Base-by-base conservation (phyloP, 1,284 basidiomycete genomes). In the Apiotrichum sp. region DNA sequence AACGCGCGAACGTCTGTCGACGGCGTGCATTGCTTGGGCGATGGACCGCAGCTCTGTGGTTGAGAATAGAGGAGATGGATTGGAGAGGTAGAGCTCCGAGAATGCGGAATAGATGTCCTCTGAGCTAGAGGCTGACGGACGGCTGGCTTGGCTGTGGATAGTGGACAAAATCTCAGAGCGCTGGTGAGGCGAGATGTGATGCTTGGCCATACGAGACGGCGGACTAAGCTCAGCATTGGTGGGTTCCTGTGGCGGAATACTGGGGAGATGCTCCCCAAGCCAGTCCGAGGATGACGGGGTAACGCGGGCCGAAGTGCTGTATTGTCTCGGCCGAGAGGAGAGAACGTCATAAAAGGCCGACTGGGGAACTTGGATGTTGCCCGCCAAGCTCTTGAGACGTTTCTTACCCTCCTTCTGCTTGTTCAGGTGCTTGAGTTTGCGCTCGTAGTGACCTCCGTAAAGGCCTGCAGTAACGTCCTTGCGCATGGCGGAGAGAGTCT, bases 391-490 rank as follows among this genome's bases (percentile, higher is more conserved):
- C 77, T 93, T 93, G 82, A 96, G 86, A 56, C 81, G 80, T 57
- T 84, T 84, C 77, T 95, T 95, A 50, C 89, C 86, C 71, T 89
- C 89, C 77, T 93, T 95, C 73, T 96, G 92, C 72, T 91, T 91
- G 69, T 89, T 84, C 22, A 96, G 81, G 65, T 91, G 88, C 77
- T 96, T 93, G 80, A 92, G 62, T 75, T 93, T 93, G 56, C 90
- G 86, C 74, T 92, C 89, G 65, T 89, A 89, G 73, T 92, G 88
- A 83, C 91, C 91, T 72, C 92, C 92, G 67, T 96, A 96, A 44
- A 97, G 77, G 0, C 93, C 93, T 13, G 92, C 92, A 0, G 93
- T 96, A 31, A 98, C 95, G 66, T 98, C 95, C 56, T 95, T 92
- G 39, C 92, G 83, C 71, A 90, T 78, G 0, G 93, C 90, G 38